Evolutionary conservation across 2,329 filamentous ascomycete genomes (phyloP), one percentile per base, ranked within the genome.

Genomic region (Botryotinia calthae): DNA sequence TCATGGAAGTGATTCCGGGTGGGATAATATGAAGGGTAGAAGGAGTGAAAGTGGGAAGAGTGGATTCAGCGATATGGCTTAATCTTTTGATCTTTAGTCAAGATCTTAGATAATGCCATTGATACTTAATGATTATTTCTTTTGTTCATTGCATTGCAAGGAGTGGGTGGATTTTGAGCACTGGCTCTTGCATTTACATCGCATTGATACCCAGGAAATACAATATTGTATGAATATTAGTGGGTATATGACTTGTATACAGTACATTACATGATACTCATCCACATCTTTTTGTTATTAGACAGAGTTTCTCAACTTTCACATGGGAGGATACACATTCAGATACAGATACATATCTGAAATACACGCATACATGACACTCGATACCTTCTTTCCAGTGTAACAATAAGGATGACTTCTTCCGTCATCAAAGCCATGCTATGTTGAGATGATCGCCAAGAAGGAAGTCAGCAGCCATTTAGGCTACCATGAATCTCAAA

Each of bases 91-190:
- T 46, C 42, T 65, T 56, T 10, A 22, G 44, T 65, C 25, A 25
- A 48, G 63, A 65, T 65, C 42, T 37, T 25, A 22, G 65, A 68
- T 56, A 28, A 68, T 42, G 37, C 25, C 65, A 68, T 58, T 37
- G 37, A 71, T 66, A 22, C 46, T 71, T 66, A 16, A 54, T 44
- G 61, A 42, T 20, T 44, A 18, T 54, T 71, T 66, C 48, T 56
- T 54, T 66, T 71, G n/a, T 71, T 51, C 31, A 66, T 16, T 54
- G 61, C 61, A 71, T 71, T 51, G 70, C 61, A 34, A 42, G 65
- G 65, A 68, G 65, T 22, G n/a, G 48, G 25, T 42, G 65, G n/a
- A 18, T 22, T 44, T 56, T 56, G 64, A 56, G 25, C 65, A 44
- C 18, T 31, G 37, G 48, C 48, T 28, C 40, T 34, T 42, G 51